phyloP scores from a whole-genome alignment of 805 yeast species.

The Ogataea paraovalis region DNA sequence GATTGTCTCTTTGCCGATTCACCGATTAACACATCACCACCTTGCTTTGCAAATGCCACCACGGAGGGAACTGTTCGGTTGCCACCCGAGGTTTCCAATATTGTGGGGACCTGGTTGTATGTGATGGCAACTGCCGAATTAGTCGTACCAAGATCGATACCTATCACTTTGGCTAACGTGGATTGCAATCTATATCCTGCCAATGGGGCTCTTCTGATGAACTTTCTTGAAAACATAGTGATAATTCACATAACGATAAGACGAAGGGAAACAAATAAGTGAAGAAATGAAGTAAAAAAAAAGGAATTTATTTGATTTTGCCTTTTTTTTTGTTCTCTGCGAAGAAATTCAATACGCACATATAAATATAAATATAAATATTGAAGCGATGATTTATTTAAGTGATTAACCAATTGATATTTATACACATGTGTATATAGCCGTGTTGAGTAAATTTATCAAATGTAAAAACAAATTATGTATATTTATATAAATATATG shows the following conservation, averaged over 20 bases:
- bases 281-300: neutral
- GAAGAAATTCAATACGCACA: too few species aligned
- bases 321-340: too few species aligned
- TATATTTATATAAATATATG: conserved; percentile 4
- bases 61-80: conserved; percentile 86
- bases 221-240: too few species aligned
- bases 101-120: conserved; percentile 75
- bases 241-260: too few species aligned
- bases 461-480: too few species aligned
- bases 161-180: conserved; percentile 52
- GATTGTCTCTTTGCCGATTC: conserved; percentile 96
- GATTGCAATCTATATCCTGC: neutral
- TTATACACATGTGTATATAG: too few species aligned
- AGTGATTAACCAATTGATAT: too few species aligned
- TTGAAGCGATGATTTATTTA: too few species aligned
- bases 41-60: conserved; percentile 85
- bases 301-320: too few species aligned
- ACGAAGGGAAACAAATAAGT: neutral
- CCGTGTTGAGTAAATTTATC: too few species aligned
- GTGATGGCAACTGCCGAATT: conserved; percentile 85
- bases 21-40: conserved; percentile 90
- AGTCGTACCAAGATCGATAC: conserved; percentile 85
- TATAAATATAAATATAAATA: too few species aligned
- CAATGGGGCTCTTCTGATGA: too few species aligned
- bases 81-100: conserved; percentile 76